Percentiles rank a stretch among this genome's conserved stretches.
Evolutionary conservation across 2,329 filamentous ascomycete species (phyloP).

Genomic region (Emmonsia crescens): DNA sequence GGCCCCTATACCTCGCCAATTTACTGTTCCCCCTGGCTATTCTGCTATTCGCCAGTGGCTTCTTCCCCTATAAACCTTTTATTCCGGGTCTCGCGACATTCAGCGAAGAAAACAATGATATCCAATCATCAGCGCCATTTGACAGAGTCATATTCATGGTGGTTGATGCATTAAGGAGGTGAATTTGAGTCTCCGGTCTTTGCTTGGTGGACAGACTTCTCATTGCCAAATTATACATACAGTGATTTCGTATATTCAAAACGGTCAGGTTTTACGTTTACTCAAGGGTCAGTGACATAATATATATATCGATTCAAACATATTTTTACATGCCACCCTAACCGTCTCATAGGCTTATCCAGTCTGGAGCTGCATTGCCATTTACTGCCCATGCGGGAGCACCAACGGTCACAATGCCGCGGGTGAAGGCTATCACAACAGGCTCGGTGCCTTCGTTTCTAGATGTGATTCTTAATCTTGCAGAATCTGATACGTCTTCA

Average conservation of each 20-base stretch:
- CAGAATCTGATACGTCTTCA: slow-evolving; percentile 84
- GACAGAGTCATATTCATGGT: slow-evolving; percentile 95
- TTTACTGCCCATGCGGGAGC: slow-evolving; percentile 95
- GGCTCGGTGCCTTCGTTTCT: slow-evolving; percentile 97
- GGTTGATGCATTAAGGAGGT: slow-evolving; percentile 87
- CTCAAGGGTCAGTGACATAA: slow-evolving; percentile 56
- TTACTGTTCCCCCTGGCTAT: slow-evolving; percentile 66
- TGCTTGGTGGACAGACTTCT: not conserved
- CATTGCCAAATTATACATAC: slow-evolving; percentile 1
- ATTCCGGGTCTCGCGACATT: slow-evolving; percentile 69
- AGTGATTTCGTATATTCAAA: slow-evolving; percentile 89
- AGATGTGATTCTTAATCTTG: slow-evolving; percentile 91
- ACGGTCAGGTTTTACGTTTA: slow-evolving; percentile 72
- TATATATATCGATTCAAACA: slow-evolving; percentile 1
- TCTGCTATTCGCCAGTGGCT: slow-evolving; percentile 71
- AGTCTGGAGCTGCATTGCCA: slow-evolving; percentile 70
- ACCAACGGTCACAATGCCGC: slow-evolving; percentile 95
- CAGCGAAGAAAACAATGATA: slow-evolving; percentile 42
- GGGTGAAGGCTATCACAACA: slow-evolving; percentile 93
- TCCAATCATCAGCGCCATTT: slow-evolving; percentile 59
- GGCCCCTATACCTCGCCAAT: slow-evolving; percentile 22
- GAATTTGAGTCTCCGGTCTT: slow-evolving; percentile 14
- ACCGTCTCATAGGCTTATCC: slow-evolving; percentile 56
- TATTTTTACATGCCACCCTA: slow-evolving; percentile 6
- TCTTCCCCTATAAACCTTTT: slow-evolving; percentile 96